phyloP scores from a whole-genome alignment of 1,284 basidiomycete species.

The Blastosporella zonata region DNA sequence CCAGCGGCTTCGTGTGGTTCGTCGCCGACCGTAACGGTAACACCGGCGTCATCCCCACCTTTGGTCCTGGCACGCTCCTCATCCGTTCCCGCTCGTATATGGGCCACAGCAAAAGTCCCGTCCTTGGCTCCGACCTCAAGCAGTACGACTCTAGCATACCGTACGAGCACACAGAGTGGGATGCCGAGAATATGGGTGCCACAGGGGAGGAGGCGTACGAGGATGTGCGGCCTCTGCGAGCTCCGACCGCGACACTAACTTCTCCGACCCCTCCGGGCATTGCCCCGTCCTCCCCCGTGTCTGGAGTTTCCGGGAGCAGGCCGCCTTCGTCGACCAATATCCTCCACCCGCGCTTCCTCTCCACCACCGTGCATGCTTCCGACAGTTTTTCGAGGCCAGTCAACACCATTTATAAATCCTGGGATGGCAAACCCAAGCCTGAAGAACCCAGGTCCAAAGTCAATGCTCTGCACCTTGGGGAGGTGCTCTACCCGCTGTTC shows the following conservation, averaged over 20 bases:
- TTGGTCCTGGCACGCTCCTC: constrained; percentile 88
- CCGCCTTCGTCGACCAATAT: constrained; percentile 20
- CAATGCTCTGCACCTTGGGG: constrained; percentile 39
- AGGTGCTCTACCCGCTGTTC: constrained; percentile 73
- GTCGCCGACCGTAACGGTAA: constrained; percentile 66
- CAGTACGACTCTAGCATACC: constrained; percentile 6
- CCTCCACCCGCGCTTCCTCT: constrained; percentile 30
- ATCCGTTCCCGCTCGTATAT: constrained; percentile 58
- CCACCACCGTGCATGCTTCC: neutral
- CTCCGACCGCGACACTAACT: constrained; percentile 24
- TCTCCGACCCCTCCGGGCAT: constrained; percentile 25
- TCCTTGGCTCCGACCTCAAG: constrained; percentile 16
- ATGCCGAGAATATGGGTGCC: constrained; percentile 1
- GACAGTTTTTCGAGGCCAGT: neutral
- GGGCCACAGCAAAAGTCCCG: constrained; percentile 24
- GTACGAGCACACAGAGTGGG: neutral
- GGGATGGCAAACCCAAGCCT: neutral
- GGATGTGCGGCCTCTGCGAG: constrained; percentile 5
- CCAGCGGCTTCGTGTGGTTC: constrained; percentile 87
- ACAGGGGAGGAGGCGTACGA: neutral
- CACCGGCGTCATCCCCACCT: constrained; percentile 79
- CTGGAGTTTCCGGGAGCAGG: constrained; percentile 27
- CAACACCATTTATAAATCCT: neutral
- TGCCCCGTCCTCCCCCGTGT: constrained; percentile 30
- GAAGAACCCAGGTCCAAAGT: constrained; percentile 15